These are phyloP conservation scores for Astragalus membranaceus DNA, from an alignment of 306 rosid genomes.

Conservation along the genomic window DNA sequence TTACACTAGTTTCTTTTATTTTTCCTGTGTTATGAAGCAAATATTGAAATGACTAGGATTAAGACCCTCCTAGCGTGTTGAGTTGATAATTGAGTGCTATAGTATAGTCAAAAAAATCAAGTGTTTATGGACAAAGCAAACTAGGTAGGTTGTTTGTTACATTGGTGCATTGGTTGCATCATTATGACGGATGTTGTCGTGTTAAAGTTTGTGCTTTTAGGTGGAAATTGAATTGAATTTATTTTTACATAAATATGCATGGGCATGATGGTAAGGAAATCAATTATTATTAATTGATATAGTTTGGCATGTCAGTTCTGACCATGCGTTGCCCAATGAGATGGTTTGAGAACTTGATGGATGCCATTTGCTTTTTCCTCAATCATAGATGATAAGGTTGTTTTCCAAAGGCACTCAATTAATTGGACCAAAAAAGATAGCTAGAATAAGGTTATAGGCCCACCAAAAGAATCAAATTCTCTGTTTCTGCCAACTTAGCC, in stretches of 20 bases:
- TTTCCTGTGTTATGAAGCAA: no score
- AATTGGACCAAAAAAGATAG: neutral
- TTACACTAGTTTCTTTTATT: no score
- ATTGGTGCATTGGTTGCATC: neutral
- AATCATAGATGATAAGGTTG: slow-evolving; percentile 26
- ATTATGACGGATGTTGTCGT: neutral
- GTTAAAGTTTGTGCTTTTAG: neutral
- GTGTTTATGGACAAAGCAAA: neutral
- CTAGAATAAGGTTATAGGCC: slow-evolving; percentile 6
- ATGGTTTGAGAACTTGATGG: neutral
- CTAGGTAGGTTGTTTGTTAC: neutral
- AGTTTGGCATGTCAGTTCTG: slow-evolving; percentile 17
- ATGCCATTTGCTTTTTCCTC: slow-evolving; percentile 3
- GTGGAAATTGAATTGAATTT: neutral
- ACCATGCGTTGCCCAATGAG: neutral
- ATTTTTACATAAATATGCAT: slow-evolving; percentile 6
- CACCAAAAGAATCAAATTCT: slow-evolving; percentile 17
- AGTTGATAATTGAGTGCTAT: no score
- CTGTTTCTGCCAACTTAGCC: neutral
- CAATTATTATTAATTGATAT: neutral
- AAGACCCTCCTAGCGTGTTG: no score
- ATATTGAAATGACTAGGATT: no score
- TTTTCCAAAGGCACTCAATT: slow-evolving; percentile 18
- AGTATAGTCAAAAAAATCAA: no score
- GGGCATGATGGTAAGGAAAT: neutral